Conservation (phyloP, 441 rosid species). For the Daphne laureola region DNA sequence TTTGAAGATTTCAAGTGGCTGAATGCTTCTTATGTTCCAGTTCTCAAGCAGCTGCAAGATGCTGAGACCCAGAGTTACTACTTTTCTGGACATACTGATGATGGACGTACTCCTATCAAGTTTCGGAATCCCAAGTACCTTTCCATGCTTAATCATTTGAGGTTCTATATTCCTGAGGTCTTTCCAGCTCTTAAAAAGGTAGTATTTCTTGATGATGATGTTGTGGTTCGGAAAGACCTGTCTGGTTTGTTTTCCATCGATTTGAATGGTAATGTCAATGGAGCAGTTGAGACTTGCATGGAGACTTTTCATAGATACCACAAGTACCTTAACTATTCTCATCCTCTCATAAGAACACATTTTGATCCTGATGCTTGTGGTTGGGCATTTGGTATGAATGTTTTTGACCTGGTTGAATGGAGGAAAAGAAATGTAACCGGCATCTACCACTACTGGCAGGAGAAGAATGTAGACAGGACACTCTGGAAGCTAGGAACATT, state of each 20-base stretch:
- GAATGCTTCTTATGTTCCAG: slow-evolving; percentile 95
- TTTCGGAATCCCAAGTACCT: slow-evolving; percentile 87
- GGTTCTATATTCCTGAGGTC: slow-evolving; percentile 91
- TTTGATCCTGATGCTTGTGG: slow-evolving; percentile 97
- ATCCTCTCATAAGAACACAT: slow-evolving; percentile 74
- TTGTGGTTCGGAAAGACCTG: slow-evolving; percentile 81
- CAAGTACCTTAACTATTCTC: slow-evolving; percentile 61
- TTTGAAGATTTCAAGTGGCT: slow-evolving; percentile 95
- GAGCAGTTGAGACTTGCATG: slow-evolving; percentile 98
- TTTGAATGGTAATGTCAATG: slow-evolving; percentile 74
- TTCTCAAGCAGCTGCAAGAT: slow-evolving; percentile 96
- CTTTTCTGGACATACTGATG: slow-evolving; percentile 77
- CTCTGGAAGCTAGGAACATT: slow-evolving; percentile 95
- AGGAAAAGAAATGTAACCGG: slow-evolving; percentile 80
- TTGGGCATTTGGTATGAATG: slow-evolving; percentile 97
- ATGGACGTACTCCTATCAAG: slow-evolving; percentile 78
- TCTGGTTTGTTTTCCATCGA: slow-evolving; percentile 46
- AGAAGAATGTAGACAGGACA: slow-evolving; percentile 73
- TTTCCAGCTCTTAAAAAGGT: slow-evolving; percentile 72
- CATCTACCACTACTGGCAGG: slow-evolving; percentile 93
- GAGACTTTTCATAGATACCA: slow-evolving; percentile 87
- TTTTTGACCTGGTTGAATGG: slow-evolving; percentile 92
- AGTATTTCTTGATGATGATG: slow-evolving; percentile 88
- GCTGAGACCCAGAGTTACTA: slow-evolving; percentile 91
- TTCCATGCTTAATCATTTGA: slow-evolving; percentile 76